Conservation (phyloP, 1,284 basidiomycete species). For the Macrocystidia cucumis region DNA sequence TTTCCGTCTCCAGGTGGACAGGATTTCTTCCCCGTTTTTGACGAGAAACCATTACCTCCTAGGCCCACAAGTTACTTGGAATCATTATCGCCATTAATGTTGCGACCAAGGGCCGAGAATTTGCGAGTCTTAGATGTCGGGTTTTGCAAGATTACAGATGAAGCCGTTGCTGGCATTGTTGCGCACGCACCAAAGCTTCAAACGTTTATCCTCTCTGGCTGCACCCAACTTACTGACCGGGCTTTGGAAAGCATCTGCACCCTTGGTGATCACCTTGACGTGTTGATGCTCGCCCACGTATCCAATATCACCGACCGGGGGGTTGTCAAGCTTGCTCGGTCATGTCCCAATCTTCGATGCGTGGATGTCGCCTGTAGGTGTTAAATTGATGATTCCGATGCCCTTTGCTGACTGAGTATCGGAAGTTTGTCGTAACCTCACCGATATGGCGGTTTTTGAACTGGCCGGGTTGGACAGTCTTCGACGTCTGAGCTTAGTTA, state of each 20-base stretch:
- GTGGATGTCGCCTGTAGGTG: conserved; percentile 82
- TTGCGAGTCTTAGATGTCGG: conserved; percentile 76
- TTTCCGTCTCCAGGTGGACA: conserved; percentile 54
- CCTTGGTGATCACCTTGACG: conserved; percentile 75
- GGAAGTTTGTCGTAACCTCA: conserved; percentile 75
- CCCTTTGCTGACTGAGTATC: conserved; percentile 3
- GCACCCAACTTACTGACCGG: conserved; percentile 72
- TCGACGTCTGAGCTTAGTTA: conserved; percentile 75
- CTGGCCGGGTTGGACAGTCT: conserved; percentile 70
- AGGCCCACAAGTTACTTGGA: conserved; percentile 52
- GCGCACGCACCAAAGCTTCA: conserved; percentile 76
- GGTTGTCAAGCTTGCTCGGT: conserved; percentile 63
- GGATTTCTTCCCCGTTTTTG: conserved; percentile 12
- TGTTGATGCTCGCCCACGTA: conserved; percentile 78
- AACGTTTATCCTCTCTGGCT: conserved; percentile 77
- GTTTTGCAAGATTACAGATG: conserved; percentile 73
- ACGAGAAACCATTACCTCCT: conserved; percentile 44
- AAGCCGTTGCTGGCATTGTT: conserved; percentile 73
- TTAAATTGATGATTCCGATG: conserved; percentile 6
- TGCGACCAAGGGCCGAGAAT: conserved; percentile 58
- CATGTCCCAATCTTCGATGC: conserved; percentile 72
- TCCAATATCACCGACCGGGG: conserved; percentile 74
- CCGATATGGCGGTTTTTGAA: conserved; percentile 82
- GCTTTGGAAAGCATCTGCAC: conserved; percentile 62
- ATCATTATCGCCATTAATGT: conserved; percentile 47